Conservation (phyloP, 352 stramenopile species). For the Saprolegnia diclina region DNA sequence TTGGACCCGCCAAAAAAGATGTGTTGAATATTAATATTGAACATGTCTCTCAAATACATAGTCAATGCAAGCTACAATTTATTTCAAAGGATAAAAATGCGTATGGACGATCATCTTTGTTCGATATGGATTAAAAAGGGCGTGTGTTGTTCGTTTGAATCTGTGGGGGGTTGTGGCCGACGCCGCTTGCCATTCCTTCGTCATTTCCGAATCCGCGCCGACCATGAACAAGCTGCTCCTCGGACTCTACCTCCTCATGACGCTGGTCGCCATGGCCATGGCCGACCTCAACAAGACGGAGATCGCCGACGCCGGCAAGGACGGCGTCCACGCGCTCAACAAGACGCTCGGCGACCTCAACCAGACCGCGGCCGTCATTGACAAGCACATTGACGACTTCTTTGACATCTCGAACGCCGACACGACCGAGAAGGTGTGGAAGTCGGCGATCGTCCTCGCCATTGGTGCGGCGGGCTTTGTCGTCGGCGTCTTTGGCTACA, state of each 20-base stretch:
- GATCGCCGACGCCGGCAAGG: constrained; percentile 21
- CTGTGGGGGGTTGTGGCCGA: constrained; percentile 5
- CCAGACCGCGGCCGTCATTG: constrained; percentile 6
- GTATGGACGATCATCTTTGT: not conserved
- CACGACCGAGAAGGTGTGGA: constrained; percentile 21
- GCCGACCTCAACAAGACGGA: not conserved
- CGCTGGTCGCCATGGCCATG: not conserved
- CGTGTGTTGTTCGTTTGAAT: constrained; percentile 10
- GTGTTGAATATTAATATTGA: not conserved
- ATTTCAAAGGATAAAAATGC: not conserved
- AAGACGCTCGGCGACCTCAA: constrained; percentile 22
- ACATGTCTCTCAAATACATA: not conserved
- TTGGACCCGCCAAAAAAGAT: not conserved
- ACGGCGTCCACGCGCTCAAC: constrained; percentile 24
- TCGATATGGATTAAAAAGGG: constrained; percentile 9
- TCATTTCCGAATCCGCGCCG: constrained; percentile 20
- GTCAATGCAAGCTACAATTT: not conserved
- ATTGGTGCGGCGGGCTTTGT: constrained; percentile 38
- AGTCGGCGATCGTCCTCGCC: constrained; percentile 39
- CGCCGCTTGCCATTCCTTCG: not conserved
- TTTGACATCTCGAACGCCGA: constrained; percentile 19
- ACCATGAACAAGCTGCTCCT: constrained; percentile 27
- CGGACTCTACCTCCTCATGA: constrained; percentile 12
- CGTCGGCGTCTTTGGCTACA: constrained; percentile 51
- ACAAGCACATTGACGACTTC: constrained; percentile 26